Percentiles rank a stretch among this genome's conserved stretches.
phyloP scores from a whole-genome alignment of 352 stramenopile genomes.

The Vaucheria bursata region DNA sequence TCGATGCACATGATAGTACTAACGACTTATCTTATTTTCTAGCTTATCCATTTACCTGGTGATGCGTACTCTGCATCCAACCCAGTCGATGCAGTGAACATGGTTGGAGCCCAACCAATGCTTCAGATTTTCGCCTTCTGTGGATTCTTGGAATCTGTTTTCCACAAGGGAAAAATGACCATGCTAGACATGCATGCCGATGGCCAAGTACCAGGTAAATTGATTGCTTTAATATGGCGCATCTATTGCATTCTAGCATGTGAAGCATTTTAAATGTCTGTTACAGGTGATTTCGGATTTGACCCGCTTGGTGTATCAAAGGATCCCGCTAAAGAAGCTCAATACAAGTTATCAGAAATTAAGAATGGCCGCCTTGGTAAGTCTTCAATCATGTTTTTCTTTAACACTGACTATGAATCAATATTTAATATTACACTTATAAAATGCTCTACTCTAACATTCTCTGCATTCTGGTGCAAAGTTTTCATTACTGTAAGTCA shows the following conservation, averaged over 20 bases:
- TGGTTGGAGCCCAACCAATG: constrained; percentile 45
- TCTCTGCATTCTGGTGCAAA: too few relatives aligned
- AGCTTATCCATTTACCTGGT: constrained; percentile 43
- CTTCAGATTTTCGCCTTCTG: constrained; percentile 50
- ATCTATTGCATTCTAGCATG: neutral
- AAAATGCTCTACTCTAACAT: too few relatives aligned
- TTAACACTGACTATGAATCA: too few relatives aligned
- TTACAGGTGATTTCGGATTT: constrained; percentile 47
- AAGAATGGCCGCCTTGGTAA: constrained; percentile 44
- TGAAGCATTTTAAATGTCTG: neutral
- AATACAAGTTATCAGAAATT: constrained; percentile 41
- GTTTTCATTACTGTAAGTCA: too few relatives aligned
- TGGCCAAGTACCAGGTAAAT: neutral
- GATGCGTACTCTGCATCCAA: constrained; percentile 46
- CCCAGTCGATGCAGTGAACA: constrained; percentile 47
- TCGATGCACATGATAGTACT: too few relatives aligned
- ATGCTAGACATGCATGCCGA: constrained; percentile 48
- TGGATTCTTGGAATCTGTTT: constrained; percentile 45
- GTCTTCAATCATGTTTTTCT: too few relatives aligned
- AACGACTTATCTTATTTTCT: too few relatives aligned
- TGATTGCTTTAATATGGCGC: neutral
- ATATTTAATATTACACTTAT: too few relatives aligned
- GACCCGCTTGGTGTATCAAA: constrained; percentile 32
- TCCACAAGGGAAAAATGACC: constrained; percentile 52
- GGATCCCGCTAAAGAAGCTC: constrained; percentile 17